Evolutionary conservation across 2,329 filamentous ascomycete genomes (phyloP), one percentile per base, ranked within the genome.

Genomic region (Aureobasidium pullulans): DNA sequence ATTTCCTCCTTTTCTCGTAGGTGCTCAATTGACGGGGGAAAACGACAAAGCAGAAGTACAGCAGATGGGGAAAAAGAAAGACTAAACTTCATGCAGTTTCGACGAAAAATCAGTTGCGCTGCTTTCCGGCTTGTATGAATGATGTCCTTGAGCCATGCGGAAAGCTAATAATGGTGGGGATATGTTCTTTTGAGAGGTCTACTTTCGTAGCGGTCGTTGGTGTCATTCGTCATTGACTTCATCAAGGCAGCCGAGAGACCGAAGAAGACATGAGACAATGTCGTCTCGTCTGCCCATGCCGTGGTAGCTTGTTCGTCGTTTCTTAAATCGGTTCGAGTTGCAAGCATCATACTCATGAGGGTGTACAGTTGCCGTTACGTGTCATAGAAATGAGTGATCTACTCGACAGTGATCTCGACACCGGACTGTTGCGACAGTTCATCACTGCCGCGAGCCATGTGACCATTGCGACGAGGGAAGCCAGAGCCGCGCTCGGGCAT

Each of bases 401-500:
- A 83, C 75, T 84, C 83, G 66, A 85, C 83, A 66, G 84, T 83
- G 69, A 85, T 84, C 70, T 84, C 82, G 64, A 84, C 79, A 60
- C 80, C 79, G 62, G 68, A 71, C 66, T 79, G 81, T 64, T 81
- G 78, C 59, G 82, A 82, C 61, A 86, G 73, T 70, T 86, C 84
- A 66, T 86, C 84, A 70, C 83, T 85, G 66, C 81, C 81, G 65
- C 83, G 81, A 60, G 79, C 72, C 66, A 82, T 79, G 69, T 85
- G 83, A 67, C 83, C 83, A 67, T 85, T 85, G 66, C 81, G 82
- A 57, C 77, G 74, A 56, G 76, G 75, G 73, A 79, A 86, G 73
- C 75, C 83, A 68, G 81, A 74, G 56, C 81, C 81, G 63, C 82
- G 81, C 66, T 84, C 84, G 44, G 81, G 79, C 36, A 81, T 75